Percentiles rank a stretch among this genome's conserved stretches.
Evolutionary conservation across 2,329 filamentous ascomycete species (phyloP).

Genomic region (Xylariaceae sp.): DNA sequence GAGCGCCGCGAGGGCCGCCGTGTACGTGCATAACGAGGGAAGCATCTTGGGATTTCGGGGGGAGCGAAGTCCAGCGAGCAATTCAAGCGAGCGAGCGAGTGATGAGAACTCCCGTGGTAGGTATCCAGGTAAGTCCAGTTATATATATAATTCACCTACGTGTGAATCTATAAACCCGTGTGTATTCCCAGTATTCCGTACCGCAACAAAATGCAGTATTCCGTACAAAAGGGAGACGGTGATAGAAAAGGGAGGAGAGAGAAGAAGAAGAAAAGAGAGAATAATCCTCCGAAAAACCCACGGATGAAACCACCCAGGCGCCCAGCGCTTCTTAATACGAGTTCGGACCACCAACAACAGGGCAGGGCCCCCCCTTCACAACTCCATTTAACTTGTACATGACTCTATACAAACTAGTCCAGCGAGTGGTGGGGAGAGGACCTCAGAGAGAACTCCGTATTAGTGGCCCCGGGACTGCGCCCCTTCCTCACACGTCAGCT

Average conservation of each 20-base stretch:
- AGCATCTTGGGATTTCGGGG: slow-evolving; percentile 6
- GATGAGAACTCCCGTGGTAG: no score
- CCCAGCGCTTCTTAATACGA: not conserved
- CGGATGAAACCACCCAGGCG: not conserved
- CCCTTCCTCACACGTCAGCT: slow-evolving; percentile 9
- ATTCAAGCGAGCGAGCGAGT: no score
- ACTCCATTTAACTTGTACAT: not conserved
- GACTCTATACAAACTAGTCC: not conserved
- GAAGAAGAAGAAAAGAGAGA: not conserved
- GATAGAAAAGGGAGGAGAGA: not conserved
- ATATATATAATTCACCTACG: not conserved
- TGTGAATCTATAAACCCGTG: not conserved
- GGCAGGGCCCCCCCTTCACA: not conserved
- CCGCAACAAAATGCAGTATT: not conserved
- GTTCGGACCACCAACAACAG: not conserved
- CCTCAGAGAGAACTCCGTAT: no score
- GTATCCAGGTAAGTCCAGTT: not conserved
- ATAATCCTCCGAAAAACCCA: slow-evolving; percentile 1
- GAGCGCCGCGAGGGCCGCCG: slow-evolving; percentile 9
- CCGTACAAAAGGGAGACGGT: not conserved
- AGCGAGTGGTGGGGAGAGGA: no score
- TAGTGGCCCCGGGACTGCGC: slow-evolving; percentile 9
- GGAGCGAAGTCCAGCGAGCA: no score
- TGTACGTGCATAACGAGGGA: slow-evolving; percentile 8
- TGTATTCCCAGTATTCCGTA: not conserved